phyloP scores from a whole-genome alignment of 441 rosid genomes.

The Breynia disticha region DNA sequence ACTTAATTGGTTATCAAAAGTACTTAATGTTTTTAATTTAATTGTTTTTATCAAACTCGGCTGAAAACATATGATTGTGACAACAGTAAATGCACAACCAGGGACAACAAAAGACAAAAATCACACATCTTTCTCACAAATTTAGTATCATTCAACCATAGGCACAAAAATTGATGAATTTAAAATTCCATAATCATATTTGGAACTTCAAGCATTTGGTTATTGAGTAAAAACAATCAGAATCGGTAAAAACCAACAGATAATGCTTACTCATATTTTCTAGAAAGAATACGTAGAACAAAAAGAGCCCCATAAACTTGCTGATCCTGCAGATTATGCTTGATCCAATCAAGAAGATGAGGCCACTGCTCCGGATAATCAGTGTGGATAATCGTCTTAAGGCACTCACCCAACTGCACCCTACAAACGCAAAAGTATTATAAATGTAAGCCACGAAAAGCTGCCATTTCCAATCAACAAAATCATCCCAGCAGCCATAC shows the following conservation, averaged over 20 bases:
- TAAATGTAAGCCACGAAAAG: not conserved
- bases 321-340: conserved; percentile 73
- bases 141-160: too few relatives aligned
- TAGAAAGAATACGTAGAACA: conserved; percentile 75
- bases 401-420: conserved; percentile 92
- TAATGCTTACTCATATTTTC: conserved; percentile 83
- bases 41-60: too few relatives aligned
- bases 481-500: conserved; percentile 23
- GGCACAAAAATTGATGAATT: too few relatives aligned
- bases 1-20: too few relatives aligned
- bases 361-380: conserved; percentile 99
- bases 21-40: too few relatives aligned
- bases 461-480: not conserved
- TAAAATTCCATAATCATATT: too few relatives aligned
- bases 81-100: too few relatives aligned
- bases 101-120: too few relatives aligned
- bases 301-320: conserved; percentile 82
- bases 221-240: not conserved
- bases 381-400: conserved; percentile 85
- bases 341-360: conserved; percentile 76
- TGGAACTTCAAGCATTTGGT: too few relatives aligned
- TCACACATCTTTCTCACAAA: too few relatives aligned
- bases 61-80: too few relatives aligned
- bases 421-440: conserved; percentile 20
- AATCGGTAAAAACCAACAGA: conserved; percentile 3